Conservation (phyloP, 2,329 filamentous ascomycete species). For the Beauveria caledonica region DNA sequence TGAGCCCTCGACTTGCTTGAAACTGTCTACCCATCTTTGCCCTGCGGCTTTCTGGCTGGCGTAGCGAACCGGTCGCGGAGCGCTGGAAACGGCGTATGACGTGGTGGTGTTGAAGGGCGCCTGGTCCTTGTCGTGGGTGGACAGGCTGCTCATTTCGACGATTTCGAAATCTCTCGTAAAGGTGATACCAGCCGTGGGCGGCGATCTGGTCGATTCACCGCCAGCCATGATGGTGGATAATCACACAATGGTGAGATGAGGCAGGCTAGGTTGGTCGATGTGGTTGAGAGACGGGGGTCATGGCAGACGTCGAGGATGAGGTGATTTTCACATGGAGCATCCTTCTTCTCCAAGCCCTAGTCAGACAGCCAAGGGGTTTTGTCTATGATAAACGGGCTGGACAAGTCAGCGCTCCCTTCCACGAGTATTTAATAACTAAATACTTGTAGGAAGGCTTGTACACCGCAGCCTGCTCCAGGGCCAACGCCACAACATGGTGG, state of each 20-base stretch:
- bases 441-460: slow-evolving; percentile 1
- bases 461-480: background rate
- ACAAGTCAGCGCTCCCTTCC: background rate
- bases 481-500: background rate
- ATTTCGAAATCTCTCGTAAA: slow-evolving; percentile 10
- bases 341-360: background rate
- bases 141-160: slow-evolving; percentile 10
- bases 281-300: background rate
- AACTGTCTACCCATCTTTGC: slow-evolving; percentile 11
- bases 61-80: slow-evolving; percentile 5
- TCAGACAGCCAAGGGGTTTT: background rate
- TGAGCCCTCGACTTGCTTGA: slow-evolving; percentile 2
- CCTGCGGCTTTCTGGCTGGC: slow-evolving; percentile 8
- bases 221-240: slow-evolving; percentile 1
- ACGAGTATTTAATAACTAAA: background rate
- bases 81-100: slow-evolving; percentile 5
- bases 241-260: background rate
- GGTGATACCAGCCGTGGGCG: slow-evolving; percentile 9
- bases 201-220: background rate
- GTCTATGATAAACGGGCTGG: slow-evolving; percentile 3
- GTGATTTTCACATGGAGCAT: background rate
- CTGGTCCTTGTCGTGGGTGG: slow-evolving; percentile 3
- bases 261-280: background rate
- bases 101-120: background rate
- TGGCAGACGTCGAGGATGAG: background rate